phyloP scores from a whole-genome alignment of 1,284 basidiomycete genomes.

The Naganishia liquefaciens region DNA sequence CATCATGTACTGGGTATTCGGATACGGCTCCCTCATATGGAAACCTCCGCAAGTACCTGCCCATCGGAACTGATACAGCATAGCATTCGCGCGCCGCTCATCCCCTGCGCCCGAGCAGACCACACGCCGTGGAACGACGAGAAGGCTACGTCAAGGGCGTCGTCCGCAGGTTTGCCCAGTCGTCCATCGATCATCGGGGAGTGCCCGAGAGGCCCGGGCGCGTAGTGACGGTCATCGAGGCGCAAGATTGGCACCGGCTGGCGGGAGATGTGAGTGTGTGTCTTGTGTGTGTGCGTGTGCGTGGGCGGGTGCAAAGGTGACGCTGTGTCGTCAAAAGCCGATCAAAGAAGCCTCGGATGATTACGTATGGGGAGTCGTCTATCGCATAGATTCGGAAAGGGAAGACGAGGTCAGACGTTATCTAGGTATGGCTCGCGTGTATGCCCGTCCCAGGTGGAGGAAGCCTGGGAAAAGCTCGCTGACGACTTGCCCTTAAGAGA shows the following conservation, averaged over 20 bases:
- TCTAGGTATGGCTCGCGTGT: slow-evolving; percentile 40
- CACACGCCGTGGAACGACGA: slow-evolving; percentile 44
- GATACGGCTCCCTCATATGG: slow-evolving; percentile 50
- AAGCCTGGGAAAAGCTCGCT: too few species aligned
- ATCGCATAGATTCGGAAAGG: slow-evolving; percentile 44
- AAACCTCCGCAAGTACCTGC: slow-evolving; percentile 51
- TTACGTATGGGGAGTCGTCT: slow-evolving; percentile 49
- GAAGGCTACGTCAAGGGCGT: slow-evolving; percentile 47
- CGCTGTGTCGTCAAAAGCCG: neutral
- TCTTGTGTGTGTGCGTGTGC: too few species aligned
- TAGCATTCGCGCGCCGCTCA: too few species aligned
- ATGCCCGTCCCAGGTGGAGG: too few species aligned
- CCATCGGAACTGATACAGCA: too few species aligned
- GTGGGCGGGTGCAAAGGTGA: neutral
- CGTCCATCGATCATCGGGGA: slow-evolving; percentile 51
- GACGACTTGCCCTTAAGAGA: too few species aligned
- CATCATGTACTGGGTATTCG: slow-evolving; percentile 48
- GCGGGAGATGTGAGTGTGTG: slow-evolving; percentile 39
- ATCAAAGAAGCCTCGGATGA: slow-evolving; percentile 38
- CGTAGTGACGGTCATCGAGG: slow-evolving; percentile 50
- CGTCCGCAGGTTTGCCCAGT: slow-evolving; percentile 50
- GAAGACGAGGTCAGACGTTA: slow-evolving; percentile 46
- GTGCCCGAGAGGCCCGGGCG: slow-evolving; percentile 47
- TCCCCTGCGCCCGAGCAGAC: too few species aligned
- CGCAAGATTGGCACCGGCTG: slow-evolving; percentile 45